Evolutionary conservation across 805 yeast genomes (phyloP).

Genomic region (Hanseniaspora jakobsenii): DNA sequence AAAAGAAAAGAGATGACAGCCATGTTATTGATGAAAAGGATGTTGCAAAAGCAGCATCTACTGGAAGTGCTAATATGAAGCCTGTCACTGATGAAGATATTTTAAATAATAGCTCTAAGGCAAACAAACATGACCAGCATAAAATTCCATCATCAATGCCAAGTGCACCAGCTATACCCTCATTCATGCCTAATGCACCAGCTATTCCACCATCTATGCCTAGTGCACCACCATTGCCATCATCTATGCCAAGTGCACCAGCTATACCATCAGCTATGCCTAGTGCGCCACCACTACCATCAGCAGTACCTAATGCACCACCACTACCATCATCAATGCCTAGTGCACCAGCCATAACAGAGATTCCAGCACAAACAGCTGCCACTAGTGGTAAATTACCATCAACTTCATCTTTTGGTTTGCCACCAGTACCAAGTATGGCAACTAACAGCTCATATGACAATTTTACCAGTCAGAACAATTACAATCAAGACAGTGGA

Average conservation of each 20-base stretch:
- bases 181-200: conserved; percentile 16
- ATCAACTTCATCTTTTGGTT: conserved; percentile 19
- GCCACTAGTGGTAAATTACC: conserved; percentile 17
- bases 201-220: conserved; percentile 18
- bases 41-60: conserved; percentile 19
- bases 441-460: no score
- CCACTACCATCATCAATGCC: conserved; percentile 21
- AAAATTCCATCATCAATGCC: conserved; percentile 19
- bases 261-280: conserved; percentile 20
- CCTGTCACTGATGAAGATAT: no score
- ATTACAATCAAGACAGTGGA: no score
- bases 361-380: conserved; percentile 12
- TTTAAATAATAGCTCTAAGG: no score
- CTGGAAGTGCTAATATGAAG: conserved; percentile 16
- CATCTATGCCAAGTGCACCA: conserved; percentile 22
- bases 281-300: conserved; percentile 20
- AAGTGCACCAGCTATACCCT: conserved; percentile 19
- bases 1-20: conserved; percentile 37
- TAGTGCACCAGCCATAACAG: conserved; percentile 21
- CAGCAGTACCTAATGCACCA: conserved; percentile 19
- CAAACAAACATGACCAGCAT: no score
- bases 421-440: conserved; percentile 17
- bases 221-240: conserved; percentile 24
- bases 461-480: no score
- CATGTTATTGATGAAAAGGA: conserved; percentile 33